Conservation (phyloP, 768 basidiomycete genomes). For the Hydnomerulius pinastri region DNA sequence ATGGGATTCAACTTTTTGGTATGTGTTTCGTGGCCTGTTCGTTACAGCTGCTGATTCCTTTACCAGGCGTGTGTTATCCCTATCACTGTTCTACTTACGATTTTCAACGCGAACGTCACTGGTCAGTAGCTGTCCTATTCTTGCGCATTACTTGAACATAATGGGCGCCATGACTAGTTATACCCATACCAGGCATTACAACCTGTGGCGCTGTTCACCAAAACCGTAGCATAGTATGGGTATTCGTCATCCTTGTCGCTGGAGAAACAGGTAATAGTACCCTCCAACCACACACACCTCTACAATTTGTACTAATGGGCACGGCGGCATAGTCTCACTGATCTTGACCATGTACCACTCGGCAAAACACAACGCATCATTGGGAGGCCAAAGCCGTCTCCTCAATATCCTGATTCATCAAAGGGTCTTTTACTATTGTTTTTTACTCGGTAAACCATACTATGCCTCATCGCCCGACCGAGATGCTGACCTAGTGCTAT, state of each 20-base stretch:
- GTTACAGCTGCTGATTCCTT: neutral
- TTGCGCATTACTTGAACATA: no score
- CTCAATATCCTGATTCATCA: no score
- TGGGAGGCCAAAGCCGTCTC: no score
- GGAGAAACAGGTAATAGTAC: neutral
- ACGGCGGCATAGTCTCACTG: neutral
- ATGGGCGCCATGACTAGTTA: neutral
- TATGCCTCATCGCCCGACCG: no score
- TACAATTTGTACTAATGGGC: neutral
- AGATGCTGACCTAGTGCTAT: no score
- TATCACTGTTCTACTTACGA: neutral
- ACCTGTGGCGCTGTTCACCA: neutral
- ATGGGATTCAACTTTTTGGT: neutral
- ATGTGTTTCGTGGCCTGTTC: neutral
- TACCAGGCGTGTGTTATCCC: neutral
- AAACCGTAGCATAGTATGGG: neutral
- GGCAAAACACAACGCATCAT: no score
- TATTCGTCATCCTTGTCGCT: neutral
- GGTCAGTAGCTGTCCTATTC: neutral
- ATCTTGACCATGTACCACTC: neutral
- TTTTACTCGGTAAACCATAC: neutral
- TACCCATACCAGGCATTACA: neutral
- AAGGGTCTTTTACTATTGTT: neutral
- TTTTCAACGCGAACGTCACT: neutral
- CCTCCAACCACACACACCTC: no score